Conservation (phyloP, 495 filamentous ascomycete species). For the Acidomyces sp. region DNA sequence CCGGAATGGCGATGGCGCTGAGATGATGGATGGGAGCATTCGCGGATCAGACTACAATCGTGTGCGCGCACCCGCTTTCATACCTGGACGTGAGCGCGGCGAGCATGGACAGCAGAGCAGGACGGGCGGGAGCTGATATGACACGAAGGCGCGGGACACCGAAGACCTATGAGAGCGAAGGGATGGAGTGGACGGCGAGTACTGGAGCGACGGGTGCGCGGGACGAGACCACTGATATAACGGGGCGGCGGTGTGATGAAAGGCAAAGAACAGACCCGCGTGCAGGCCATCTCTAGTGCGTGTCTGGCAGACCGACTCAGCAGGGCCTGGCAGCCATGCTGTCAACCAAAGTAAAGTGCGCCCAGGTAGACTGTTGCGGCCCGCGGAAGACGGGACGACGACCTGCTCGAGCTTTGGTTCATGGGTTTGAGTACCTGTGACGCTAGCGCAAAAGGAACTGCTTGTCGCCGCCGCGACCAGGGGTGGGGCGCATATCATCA, state of each 20-base stretch:
- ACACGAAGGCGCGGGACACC: background rate
- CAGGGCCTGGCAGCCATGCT: conserved; percentile 3
- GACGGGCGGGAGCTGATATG: background rate
- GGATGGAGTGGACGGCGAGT: conserved; percentile 1
- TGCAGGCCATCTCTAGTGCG: conserved; percentile 7
- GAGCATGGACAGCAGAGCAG: background rate
- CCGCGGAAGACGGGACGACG: conserved; percentile 12
- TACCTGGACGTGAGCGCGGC: background rate
- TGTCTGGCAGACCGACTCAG: conserved; percentile 10
- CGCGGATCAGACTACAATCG: too few relatives aligned
- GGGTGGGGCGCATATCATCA: too few relatives aligned
- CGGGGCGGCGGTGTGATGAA: conserved; percentile 17
- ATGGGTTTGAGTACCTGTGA: background rate
- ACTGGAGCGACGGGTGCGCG: conserved; percentile 9
- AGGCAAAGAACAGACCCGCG: conserved; percentile 1
- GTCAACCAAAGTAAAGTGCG: conserved; percentile 6
- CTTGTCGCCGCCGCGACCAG: too few relatives aligned
- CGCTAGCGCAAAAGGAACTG: conserved; percentile 9
- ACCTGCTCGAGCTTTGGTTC: conserved; percentile 10
- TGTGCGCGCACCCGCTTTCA: too few relatives aligned
- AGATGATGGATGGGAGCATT: background rate
- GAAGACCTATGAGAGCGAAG: conserved; percentile 10
- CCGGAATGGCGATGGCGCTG: background rate
- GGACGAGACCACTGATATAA: conserved; percentile 10
- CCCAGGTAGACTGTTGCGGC: conserved; percentile 5